These are phyloP conservation scores for Eutrema salsugineum DNA, from an alignment of 441 rosid genomes.

Conservation along the genomic window DNA sequence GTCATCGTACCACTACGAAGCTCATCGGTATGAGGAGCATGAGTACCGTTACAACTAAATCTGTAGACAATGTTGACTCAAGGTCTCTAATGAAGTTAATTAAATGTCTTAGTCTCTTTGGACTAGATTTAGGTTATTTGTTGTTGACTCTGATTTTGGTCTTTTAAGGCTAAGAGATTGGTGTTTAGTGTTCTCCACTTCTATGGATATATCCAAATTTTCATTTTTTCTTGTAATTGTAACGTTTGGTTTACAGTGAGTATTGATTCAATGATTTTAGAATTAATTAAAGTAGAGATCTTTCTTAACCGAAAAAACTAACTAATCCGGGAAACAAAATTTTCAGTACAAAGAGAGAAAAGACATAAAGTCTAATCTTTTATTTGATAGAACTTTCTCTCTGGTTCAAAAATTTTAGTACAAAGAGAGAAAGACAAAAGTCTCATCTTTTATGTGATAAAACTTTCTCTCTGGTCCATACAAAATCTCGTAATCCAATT, in stretches of 20 bases:
- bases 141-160: not conserved
- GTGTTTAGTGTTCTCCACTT: not conserved
- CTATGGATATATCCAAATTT: not conserved
- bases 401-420: not conserved
- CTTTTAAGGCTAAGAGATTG: not conserved
- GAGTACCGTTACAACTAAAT: conserved; percentile 26
- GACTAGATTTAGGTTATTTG: conserved; percentile 4
- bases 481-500: conserved; percentile 27
- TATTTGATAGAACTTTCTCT: conserved; percentile 3
- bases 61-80: not conserved
- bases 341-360: not conserved
- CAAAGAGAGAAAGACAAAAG: conserved; percentile 9
- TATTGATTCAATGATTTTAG: not conserved
- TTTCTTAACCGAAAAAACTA: not conserved
- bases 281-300: not conserved
- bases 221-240: not conserved
- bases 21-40: conserved; percentile 25
- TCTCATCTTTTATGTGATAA: conserved; percentile 13
- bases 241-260: not conserved
- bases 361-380: conserved; percentile 20
- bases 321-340: not conserved
- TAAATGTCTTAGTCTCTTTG: not conserved
- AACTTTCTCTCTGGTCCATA: conserved; percentile 24
- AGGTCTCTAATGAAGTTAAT: not conserved
- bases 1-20: conserved; percentile 43